A percentile compares a stretch with the other conserved stretches of the same genome.
These are phyloP conservation scores for Parachaetomium inaequale DNA, from an alignment of 495 filamentous ascomycete species.

Conservation along the genomic window DNA sequence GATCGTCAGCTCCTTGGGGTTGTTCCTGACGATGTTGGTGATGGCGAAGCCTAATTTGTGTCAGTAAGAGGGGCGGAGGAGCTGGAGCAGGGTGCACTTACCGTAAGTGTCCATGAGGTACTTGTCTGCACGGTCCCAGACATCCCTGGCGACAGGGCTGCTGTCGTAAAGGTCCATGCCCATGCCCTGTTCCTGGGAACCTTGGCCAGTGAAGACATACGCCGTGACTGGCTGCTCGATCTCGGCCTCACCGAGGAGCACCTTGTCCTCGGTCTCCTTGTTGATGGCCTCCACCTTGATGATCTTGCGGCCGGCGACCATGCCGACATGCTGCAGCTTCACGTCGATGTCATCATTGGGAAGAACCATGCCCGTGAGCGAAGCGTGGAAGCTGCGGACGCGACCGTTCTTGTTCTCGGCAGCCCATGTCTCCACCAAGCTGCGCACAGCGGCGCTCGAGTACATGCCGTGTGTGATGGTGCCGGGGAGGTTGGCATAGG, in stretches of 20 bases:
- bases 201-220: constrained; percentile 98
- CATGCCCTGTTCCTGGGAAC: constrained; percentile 98
- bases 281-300: constrained; percentile 96
- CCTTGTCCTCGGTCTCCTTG: constrained; percentile 91
- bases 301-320: constrained; percentile 97
- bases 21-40: constrained; percentile 98
- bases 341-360: constrained; percentile 93
- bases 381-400: constrained; percentile 93
- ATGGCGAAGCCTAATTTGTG: constrained; percentile 72
- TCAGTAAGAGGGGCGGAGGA: constrained; percentile 37
- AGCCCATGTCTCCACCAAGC: constrained; percentile 98
- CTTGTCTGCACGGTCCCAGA: constrained; percentile 96
- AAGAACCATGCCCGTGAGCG: constrained; percentile 94
- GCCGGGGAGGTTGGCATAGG: constrained; percentile 88
- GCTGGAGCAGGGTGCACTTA: constrained; percentile 39
- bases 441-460: constrained; percentile 93
- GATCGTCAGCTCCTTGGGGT: constrained; percentile 97
- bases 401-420: constrained; percentile 98
- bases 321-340: constrained; percentile 91
- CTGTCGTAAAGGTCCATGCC: constrained; percentile 97
- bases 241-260: constrained; percentile 90
- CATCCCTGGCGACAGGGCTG: constrained; percentile 89
- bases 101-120: constrained; percentile 99
- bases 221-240: constrained; percentile 97
- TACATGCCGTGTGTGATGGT: constrained; percentile 99